Percentiles rank a stretch among this genome's conserved stretches.
phyloP scores from a whole-genome alignment of 2,329 filamentous ascomycete species.

The Chaetomium globosum region DNA sequence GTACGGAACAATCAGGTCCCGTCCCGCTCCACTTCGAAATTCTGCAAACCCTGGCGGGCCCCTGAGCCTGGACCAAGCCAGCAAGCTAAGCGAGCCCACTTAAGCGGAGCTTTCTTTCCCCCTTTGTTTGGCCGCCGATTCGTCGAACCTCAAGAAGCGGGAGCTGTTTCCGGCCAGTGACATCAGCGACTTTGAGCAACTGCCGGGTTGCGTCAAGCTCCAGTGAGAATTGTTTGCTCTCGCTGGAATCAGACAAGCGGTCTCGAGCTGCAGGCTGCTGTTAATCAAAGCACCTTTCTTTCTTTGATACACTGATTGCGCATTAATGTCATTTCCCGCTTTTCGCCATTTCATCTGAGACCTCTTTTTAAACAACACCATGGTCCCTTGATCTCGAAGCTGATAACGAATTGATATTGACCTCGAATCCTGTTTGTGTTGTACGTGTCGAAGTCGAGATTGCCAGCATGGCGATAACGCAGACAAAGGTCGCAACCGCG shows the following conservation, averaged over 20 bases:
- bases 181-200: slow-evolving; percentile 29
- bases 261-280: neutral
- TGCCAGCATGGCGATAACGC: slow-evolving; percentile 37
- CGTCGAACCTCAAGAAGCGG: neutral
- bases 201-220: slow-evolving; percentile 26
- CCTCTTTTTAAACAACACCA: neutral
- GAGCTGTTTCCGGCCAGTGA: slow-evolving; percentile 28
- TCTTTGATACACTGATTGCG: neutral
- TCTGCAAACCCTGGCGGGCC: neutral
- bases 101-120: neutral
- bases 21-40: neutral
- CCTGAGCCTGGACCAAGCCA: neutral
- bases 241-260: neutral
- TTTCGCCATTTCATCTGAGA: neutral
- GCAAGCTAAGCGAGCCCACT: too few species aligned
- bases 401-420: neutral
- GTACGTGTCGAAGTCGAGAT: neutral
- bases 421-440: neutral
- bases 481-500: slow-evolving; percentile 44
- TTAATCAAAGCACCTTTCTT: neutral
- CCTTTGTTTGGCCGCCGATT: neutral
- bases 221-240: neutral
- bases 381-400: neutral
- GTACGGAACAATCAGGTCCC: slow-evolving; percentile 34
- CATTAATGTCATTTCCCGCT: neutral